phyloP scores from a whole-genome alignment of 169 alveolate genomes.

The Plasmodium coatneyi region DNA sequence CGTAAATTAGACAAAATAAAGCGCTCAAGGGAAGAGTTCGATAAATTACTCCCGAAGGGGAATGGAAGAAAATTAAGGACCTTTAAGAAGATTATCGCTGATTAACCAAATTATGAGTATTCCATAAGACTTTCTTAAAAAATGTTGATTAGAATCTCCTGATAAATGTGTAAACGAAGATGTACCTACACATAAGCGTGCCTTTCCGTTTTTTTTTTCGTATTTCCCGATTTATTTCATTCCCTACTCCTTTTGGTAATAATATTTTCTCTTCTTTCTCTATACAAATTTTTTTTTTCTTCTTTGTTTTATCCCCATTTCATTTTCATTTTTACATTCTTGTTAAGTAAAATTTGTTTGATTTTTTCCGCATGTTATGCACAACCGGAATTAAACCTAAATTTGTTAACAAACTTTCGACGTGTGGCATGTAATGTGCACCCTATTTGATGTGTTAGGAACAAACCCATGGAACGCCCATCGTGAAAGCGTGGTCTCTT shows the following conservation, averaged over 20 bases:
- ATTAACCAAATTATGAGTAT: background rate
- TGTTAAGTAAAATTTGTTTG: background rate
- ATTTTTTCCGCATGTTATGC: background rate
- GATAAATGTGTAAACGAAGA: background rate
- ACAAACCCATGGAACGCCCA: background rate
- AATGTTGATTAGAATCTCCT: background rate
- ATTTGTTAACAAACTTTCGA: background rate
- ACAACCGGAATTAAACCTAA: background rate
- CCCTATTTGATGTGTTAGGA: background rate
- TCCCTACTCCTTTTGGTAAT: background rate
- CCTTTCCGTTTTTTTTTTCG: background rate
- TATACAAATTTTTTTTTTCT: background rate
- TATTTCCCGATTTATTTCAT: too few species aligned
- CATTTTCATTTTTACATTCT: background rate
- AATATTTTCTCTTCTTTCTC: too few species aligned
- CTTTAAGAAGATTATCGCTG: background rate
- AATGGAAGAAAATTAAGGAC: background rate
- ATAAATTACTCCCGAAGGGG: too few species aligned
- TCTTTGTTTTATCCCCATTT: background rate
- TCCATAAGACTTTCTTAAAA: background rate
- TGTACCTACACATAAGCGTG: background rate
- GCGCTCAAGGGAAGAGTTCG: background rate
- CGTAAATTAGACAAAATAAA: background rate
- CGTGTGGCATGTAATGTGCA: background rate
- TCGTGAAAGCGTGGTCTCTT: background rate